These are phyloP conservation scores for Alternaria longipes DNA, from an alignment of 2,329 filamentous ascomycete genomes.

Conservation along the genomic window DNA sequence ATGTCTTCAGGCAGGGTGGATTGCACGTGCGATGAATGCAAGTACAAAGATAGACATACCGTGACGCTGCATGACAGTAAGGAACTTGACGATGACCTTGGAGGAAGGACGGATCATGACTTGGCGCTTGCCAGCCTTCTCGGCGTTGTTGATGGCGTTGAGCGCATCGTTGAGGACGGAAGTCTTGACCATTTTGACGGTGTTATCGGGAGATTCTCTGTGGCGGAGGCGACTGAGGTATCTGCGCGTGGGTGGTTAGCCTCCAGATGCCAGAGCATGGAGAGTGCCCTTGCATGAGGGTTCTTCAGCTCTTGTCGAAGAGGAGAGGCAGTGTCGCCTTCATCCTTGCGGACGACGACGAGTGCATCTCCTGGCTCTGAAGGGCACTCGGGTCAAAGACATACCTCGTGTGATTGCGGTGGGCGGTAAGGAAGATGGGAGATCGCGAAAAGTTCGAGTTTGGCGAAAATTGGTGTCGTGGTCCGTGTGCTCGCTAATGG, in stretches of 20 bases:
- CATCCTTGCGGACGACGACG: conserved; percentile 41
- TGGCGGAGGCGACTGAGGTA: conserved; percentile 70
- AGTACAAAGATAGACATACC: conserved; percentile 71
- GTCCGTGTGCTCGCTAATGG: conserved; percentile 33
- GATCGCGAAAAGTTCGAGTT: conserved; percentile 39
- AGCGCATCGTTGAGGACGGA: conserved; percentile 99
- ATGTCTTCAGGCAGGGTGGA: background rate
- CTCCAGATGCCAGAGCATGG: conserved; percentile 71
- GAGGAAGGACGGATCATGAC: conserved; percentile 97
- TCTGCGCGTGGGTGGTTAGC: conserved; percentile 65
- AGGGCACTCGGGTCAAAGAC: conserved; percentile 55
- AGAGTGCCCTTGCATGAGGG: conserved; percentile 73
- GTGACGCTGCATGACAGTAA: conserved; percentile 99
- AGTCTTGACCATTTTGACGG: conserved; percentile 97
- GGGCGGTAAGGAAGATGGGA: conserved; percentile 28
- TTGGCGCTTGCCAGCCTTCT: conserved; percentile 99
- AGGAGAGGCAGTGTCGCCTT: conserved; percentile 59
- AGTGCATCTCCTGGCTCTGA: conserved; percentile 62
- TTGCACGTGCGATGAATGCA: conserved; percentile 9
- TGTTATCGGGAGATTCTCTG: conserved; percentile 79
- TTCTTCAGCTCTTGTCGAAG: conserved; percentile 71
- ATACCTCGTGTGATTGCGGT: conserved; percentile 50
- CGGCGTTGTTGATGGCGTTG: conserved; percentile 99
- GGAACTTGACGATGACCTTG: conserved; percentile 99
- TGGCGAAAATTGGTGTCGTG: conserved; percentile 31